Evolutionary conservation across 2,329 filamentous ascomycete genomes (phyloP).

Genomic region (Sporothrix brasiliensis): DNA sequence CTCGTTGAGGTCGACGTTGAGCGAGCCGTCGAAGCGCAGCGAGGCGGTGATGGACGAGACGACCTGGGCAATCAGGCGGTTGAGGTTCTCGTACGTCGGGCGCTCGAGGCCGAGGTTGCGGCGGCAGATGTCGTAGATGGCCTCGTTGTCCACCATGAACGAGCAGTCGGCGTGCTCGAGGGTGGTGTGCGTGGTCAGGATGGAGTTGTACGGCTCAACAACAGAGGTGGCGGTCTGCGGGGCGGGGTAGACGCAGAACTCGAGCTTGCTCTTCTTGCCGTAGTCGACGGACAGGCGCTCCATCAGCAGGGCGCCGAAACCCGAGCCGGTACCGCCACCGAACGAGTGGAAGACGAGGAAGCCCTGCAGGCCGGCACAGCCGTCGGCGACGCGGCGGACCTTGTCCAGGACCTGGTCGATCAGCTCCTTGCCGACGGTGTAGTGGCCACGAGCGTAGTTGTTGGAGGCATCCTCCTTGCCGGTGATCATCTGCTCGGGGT

Average conservation of each 20-base stretch:
- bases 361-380: conserved; percentile 96
- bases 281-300: conserved; percentile 99
- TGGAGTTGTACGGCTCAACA: conserved; percentile 99
- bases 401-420: conserved; percentile 98
- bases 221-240: conserved; percentile 96
- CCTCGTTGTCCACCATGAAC: conserved; percentile 99
- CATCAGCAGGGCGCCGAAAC: conserved; percentile 97
- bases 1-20: conserved; percentile 99
- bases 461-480: conserved; percentile 99
- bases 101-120: conserved; percentile 96
- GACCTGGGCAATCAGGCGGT: conserved; percentile 97
- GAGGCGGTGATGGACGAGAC: conserved; percentile 98
- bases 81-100: conserved; percentile 97
- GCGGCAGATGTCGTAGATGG: conserved; percentile 99
- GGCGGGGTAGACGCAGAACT: conserved; percentile 99
- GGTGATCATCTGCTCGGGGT: conserved; percentile 99
- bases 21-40: conserved; percentile 95
- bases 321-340: conserved; percentile 97
- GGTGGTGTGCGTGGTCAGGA: conserved; percentile 97
- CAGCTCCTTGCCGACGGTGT: conserved; percentile 99
- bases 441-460: conserved; percentile 99
- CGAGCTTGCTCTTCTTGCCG: conserved; percentile 99
- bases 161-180: conserved; percentile 99
- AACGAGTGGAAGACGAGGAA: conserved; percentile 99
- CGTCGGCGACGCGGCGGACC: conserved; percentile 95